Percentiles rank a stretch among this genome's conserved stretches.
Conservation (phyloP, 495 filamentous ascomycete species). For the Talaromyces liani region DNA sequence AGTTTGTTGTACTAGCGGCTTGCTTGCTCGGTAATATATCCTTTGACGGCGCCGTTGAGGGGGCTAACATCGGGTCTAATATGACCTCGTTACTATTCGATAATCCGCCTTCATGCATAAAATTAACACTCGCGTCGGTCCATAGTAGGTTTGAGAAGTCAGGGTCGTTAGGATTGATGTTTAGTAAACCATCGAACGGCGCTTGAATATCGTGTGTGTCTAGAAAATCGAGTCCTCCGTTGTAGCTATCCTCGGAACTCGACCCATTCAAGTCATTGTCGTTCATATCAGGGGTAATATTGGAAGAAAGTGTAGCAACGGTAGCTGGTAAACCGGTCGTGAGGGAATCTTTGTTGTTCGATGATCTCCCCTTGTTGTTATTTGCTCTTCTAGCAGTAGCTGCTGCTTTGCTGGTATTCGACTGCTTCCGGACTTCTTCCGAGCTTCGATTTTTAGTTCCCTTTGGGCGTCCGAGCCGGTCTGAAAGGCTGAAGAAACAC, state of each 20-base stretch:
- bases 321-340: not conserved
- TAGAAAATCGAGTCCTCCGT: not conserved
- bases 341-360: not conserved
- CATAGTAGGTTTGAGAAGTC: not conserved
- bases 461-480: slow-evolving; percentile 18
- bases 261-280: not conserved
- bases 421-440: not conserved
- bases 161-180: not conserved
- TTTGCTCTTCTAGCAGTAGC: not conserved
- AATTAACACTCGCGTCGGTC: not conserved
- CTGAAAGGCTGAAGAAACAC: slow-evolving; percentile 20
- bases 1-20: not conserved
- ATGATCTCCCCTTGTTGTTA: not conserved
- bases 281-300: not conserved
- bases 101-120: not conserved
- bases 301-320: not conserved
- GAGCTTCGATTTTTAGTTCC: slow-evolving; percentile 17
- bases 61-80: not conserved
- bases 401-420: not conserved
- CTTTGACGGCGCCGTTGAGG: not conserved
- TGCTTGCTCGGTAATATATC: not conserved
- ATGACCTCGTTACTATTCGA: not conserved
- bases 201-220: not conserved
- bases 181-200: not conserved
- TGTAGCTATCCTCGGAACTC: not conserved